phyloP scores from a whole-genome alignment of 108 stramenopile species.

The Cyclostephanos invisitatus region DNA sequence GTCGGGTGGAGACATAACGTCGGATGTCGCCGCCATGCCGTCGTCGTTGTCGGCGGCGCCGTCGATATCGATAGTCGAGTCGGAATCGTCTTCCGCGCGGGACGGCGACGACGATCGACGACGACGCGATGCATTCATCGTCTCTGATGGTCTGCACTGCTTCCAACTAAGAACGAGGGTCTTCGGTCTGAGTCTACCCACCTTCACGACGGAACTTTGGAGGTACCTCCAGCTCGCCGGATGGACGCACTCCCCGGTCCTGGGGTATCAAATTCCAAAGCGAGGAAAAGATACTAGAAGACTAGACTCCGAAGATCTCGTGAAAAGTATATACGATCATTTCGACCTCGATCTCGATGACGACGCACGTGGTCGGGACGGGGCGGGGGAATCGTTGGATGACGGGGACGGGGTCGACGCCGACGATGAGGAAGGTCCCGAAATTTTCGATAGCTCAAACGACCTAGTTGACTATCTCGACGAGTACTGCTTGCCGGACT shows the following conservation, averaged over 20 bases:
- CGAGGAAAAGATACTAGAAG: neutral
- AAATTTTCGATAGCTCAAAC: slow-evolving; percentile 25
- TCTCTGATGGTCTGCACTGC: slow-evolving; percentile 25
- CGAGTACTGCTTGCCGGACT: slow-evolving; percentile 40
- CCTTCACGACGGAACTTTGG: slow-evolving; percentile 34
- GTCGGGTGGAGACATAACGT: neutral
- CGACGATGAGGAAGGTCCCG: slow-evolving; percentile 41
- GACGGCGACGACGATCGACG: neutral
- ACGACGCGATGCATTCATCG: slow-evolving; percentile 1
- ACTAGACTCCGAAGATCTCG: slow-evolving; percentile 10
- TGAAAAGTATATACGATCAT: slow-evolving; percentile 13
- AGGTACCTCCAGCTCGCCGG: slow-evolving; percentile 44
- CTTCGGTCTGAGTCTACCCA: slow-evolving; percentile 31
- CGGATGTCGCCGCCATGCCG: neutral
- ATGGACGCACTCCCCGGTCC: slow-evolving; percentile 30
- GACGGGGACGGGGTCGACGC: slow-evolving; percentile 2
- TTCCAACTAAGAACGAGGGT: slow-evolving; percentile 43
- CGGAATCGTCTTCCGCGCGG: neutral
- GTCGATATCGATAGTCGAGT: neutral
- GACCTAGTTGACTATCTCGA: slow-evolving; percentile 42
- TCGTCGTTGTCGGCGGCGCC: neutral
- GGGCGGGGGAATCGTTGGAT: neutral
- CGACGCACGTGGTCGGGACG: neutral
- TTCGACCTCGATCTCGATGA: neutral
- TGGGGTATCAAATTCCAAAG: slow-evolving; percentile 38